These are phyloP conservation scores for Anthracocystis walkeri DNA, from an alignment of 1,284 basidiomycete species.

Conservation along the genomic window DNA sequence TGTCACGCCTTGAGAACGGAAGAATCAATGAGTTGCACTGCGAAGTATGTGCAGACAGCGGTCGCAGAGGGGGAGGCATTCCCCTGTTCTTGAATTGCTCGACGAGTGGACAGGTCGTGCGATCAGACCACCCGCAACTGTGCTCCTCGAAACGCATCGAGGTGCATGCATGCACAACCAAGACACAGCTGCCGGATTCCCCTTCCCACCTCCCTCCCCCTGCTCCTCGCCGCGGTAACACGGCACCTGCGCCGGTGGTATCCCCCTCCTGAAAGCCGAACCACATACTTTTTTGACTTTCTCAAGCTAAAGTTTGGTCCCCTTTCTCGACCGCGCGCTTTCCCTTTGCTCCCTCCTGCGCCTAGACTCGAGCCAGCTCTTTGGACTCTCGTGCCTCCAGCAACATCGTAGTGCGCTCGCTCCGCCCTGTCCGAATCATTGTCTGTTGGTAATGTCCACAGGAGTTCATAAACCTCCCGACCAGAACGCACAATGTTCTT, in stretches of 20 bases:
- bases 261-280: slow-evolving; percentile 5
- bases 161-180: not conserved
- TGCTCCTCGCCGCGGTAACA: not conserved
- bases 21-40: too few species aligned
- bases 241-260: not conserved
- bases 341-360: not conserved
- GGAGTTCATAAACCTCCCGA: not conserved
- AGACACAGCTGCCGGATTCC: not conserved
- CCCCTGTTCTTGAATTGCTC: not conserved
- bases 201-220: not conserved
- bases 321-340: not conserved
- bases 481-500: not conserved
- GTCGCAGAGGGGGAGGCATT: too few species aligned
- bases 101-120: slow-evolving; percentile 5
- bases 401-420: not conserved
- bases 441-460: not conserved
- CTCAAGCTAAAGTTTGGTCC: not conserved
- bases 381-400: not conserved
- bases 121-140: slow-evolving; percentile 5
- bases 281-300: not conserved
- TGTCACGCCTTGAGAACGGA: too few species aligned
- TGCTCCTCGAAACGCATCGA: not conserved
- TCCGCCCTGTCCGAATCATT: not conserved
- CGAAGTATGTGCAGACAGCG: too few species aligned
- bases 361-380: not conserved